A percentile compares a stretch with the other conserved stretches of the same genome.
phyloP scores from a whole-genome alignment of 495 filamentous ascomycete species.

The Penicillium bovifimosum region DNA sequence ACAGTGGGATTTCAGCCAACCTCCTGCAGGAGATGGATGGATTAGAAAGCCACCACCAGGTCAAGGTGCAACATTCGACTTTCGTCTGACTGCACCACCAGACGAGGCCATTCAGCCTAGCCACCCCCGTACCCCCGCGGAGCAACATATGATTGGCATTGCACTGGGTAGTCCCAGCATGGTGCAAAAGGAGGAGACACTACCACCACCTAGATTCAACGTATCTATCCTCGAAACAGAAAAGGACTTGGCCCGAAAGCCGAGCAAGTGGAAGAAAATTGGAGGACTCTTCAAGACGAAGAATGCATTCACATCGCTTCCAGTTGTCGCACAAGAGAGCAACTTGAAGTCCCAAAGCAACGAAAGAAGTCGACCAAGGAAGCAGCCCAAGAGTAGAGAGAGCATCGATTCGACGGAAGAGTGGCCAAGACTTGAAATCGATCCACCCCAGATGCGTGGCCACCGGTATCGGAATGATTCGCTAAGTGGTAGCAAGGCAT shows the following conservation, averaged over 20 bases:
- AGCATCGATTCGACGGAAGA: slow-evolving; percentile 22
- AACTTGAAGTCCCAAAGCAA: neutral
- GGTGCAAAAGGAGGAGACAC: slow-evolving; percentile 15
- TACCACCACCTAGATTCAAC: slow-evolving; percentile 22
- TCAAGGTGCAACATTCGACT: slow-evolving; percentile 30
- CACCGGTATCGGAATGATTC: slow-evolving; percentile 16
- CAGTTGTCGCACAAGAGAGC: slow-evolving; percentile 12
- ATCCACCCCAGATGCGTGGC: neutral
- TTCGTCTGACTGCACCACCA: slow-evolving; percentile 30
- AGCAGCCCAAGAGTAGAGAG: neutral
- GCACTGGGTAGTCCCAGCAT: slow-evolving; percentile 51
- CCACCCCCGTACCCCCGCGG: slow-evolving; percentile 16
- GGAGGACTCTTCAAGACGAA: slow-evolving; percentile 48
- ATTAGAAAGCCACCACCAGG: slow-evolving; percentile 15
- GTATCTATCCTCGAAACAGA: slow-evolving; percentile 13
- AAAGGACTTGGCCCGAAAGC: slow-evolving; percentile 31
- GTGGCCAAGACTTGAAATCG: slow-evolving; percentile 28
- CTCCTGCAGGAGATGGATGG: slow-evolving; percentile 17
- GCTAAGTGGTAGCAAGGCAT: slow-evolving; percentile 11
- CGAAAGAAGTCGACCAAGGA: neutral
- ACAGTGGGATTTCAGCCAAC: slow-evolving; percentile 22
- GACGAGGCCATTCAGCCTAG: slow-evolving; percentile 20
- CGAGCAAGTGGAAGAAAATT: slow-evolving; percentile 55
- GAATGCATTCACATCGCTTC: slow-evolving; percentile 23
- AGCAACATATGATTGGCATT: slow-evolving; percentile 43